Evolutionary conservation across 495 filamentous ascomycete genomes (phyloP), one percentile per base, ranked within the genome.

Genomic region (Xylaria castorea): DNA sequence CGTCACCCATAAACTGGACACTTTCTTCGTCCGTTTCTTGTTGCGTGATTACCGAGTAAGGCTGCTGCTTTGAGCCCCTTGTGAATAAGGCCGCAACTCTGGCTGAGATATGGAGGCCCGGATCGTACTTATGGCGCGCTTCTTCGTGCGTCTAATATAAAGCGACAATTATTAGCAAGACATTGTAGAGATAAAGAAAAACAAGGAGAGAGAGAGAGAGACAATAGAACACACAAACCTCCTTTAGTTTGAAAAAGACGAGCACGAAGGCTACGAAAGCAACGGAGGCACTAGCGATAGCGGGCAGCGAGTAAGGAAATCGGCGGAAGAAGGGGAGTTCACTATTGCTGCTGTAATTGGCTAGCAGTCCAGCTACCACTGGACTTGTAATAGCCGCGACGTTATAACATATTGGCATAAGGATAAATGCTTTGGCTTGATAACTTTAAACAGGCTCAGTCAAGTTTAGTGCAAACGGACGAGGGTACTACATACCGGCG

Each of bases 401-500:
- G 74, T 91, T 92, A 73, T 90, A 92, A 12, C 84, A 85, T 81
- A 89, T 87, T 3, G 87, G 89, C 71, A 92, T 75, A 36, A 89
- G 82, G 66, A 89, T 76, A 74, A 89, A 89, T 50, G 86, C 87
- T 6, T 85, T 81, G 16, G 83, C 84, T 75, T 89, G 88, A 65
- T 40, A 66, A 32, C 70, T 72, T 20, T 14, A 14, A n/a, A 50
- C 8, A n/a, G 63, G 27, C 3, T 50, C 63, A 50, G 63, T 48
- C 6, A 11, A 32, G 34, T 0, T 32, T 34, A 8, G 18, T 30
- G 44, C 11, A 78, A 48, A 93, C 73, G 63, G 93, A 94, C 1
- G 92, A 91, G 46, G 91, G 82, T n/a, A 86, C 87, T 80, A 92
- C 91, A 72, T 87, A 90, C 77, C 84, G 84, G 77, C 90, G 90